Base-by-base conservation (phyloP, 2,329 filamentous ascomycete species). In the Leptosphaerulina australis region DNA sequence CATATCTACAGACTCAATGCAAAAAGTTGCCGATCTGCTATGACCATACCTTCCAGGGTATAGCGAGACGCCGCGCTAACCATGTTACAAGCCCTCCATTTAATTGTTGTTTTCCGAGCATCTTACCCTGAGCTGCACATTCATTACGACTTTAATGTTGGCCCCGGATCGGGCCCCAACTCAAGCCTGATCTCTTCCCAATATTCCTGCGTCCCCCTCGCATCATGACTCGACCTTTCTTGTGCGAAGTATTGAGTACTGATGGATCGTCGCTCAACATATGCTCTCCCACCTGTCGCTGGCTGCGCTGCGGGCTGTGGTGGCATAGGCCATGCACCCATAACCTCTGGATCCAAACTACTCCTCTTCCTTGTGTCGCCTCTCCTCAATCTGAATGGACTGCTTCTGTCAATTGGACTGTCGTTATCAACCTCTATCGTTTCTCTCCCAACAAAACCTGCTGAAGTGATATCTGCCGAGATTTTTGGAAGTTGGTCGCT, bases 381-480 rank as follows among this genome's bases (percentile, higher is more conserved):
- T n/a, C 59, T 60, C 45, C 64, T 70, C 14, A 68, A 43, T 7
- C 60, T 60, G 31, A 69, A 69, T 9, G 68, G 66, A 31, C 59
- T 67, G 2, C 53, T 54, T 12, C 56, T 53, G 39, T 69, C 67
- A 22, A 71, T 66, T 5, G 67, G 67, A 11, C 61, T 66, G 17
- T 68, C 66, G 8, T 38, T 35, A 7, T 39, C 50, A 15, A 39
- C 30, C 5, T 37, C 40, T 5, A 48, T 11, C 2, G 34, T 17
- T 18, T 17, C 28, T 17, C 26, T 35, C 1, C 41, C 41, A 10
- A 24, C 26, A 5, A 41, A 37, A 2, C 37, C 17, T 4, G 17
- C 25, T 14, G 41, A 41, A 4, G 48, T 46, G 10, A 46, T 41
- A 30, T 51, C 37, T 5, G 31, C 37, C 14, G 43, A 46, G 17